Evolutionary conservation across 2,329 filamentous ascomycete species (phyloP).

Genomic region (Aspergillus costaricaensis): DNA sequence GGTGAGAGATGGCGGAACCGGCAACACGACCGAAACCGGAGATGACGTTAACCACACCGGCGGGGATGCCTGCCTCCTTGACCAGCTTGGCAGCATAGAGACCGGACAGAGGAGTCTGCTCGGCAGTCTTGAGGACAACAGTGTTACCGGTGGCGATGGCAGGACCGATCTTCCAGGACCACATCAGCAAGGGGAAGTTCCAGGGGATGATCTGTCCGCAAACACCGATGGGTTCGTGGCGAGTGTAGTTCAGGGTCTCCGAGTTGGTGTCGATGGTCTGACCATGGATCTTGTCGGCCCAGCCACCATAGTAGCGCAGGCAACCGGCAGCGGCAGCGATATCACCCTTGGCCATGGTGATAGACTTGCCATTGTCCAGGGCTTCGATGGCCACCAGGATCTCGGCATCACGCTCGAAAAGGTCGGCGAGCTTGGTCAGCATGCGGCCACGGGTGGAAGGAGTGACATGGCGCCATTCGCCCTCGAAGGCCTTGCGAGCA

Average conservation of each 20-base stretch:
- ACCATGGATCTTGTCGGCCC: constrained; percentile 93
- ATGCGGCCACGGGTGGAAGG: constrained; percentile 70
- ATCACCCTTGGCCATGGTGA: constrained; percentile 63
- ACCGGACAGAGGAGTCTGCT: constrained; percentile 70
- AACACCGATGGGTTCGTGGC: constrained; percentile 75
- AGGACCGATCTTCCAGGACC: constrained; percentile 82
- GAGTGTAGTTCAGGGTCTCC: constrained; percentile 82
- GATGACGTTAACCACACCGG: constrained; percentile 63
- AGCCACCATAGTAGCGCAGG: constrained; percentile 85
- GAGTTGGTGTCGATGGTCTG: constrained; percentile 79
- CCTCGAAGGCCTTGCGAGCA: constrained; percentile 83
- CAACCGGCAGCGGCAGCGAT: constrained; percentile 67
- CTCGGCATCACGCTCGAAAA: constrained; percentile 76
- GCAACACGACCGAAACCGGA: constrained; percentile 77
- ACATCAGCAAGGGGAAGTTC: constrained; percentile 86
- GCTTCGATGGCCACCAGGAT: constrained; percentile 79
- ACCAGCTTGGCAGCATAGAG: constrained; percentile 56
- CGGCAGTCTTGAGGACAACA: constrained; percentile 64
- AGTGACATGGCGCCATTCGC: constrained; percentile 66
- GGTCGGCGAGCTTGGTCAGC: constrained; percentile 74
- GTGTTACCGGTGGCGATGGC: constrained; percentile 64
- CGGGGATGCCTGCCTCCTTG: constrained; percentile 63
- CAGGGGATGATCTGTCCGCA: constrained; percentile 89
- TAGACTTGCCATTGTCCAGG: constrained; percentile 58
- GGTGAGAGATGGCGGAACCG: constrained; percentile 65